Base-by-base conservation (phyloP, 2,329 filamentous ascomycete genomes). In the Aureobasidium namibiae region DNA sequence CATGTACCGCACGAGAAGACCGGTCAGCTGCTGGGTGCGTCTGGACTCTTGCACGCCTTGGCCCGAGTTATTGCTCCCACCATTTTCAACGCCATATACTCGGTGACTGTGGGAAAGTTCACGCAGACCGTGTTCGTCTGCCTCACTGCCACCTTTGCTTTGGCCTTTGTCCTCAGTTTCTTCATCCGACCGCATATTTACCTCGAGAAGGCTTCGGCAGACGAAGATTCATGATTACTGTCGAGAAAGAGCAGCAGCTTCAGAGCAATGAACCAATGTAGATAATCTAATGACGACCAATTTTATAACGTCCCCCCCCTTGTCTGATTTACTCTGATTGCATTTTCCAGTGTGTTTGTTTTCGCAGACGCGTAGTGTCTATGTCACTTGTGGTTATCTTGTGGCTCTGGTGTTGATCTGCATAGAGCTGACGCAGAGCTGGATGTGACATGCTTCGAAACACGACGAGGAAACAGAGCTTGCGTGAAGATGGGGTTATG, bases 21-120 rank as follows among this genome's bases (percentile, higher is more conserved):
- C 0, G 94, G 94, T 0, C 86, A 94, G 70, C 77, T 97, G n/a
- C 80, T 99, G 0, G 94, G 94, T 23, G 92, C 91, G 1, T 87
- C 87, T 16, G 94, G 92, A 0, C 77, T 97, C 62, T 74, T 97
- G 60, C 92, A 97, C 73, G 88, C 90, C 1, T 74, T 96, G 36
- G 83, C 89, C 3, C 80, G 91, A 62, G 84, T 97, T 2, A 70
- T 95, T 13, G 86, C 88, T 0, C 94, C 94, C 0, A 81, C 90
- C 0, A 69, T 92, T 1, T 95, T 96, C 73, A 95, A 94, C 67
- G 82, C 89, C 5, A 83, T 97, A 10, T 99, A 95, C 70, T 88
- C 87, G 14, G 77, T 81, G 2, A 97, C 94, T 0, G 89, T 96
- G 1, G 84, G 81, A 21, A 84, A 75, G 1, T 92, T 88, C 64